Percentiles rank a stretch among this genome's conserved stretches.
phyloP scores from a whole-genome alignment of 345 rosid species.

The Corymbia maculata region DNA sequence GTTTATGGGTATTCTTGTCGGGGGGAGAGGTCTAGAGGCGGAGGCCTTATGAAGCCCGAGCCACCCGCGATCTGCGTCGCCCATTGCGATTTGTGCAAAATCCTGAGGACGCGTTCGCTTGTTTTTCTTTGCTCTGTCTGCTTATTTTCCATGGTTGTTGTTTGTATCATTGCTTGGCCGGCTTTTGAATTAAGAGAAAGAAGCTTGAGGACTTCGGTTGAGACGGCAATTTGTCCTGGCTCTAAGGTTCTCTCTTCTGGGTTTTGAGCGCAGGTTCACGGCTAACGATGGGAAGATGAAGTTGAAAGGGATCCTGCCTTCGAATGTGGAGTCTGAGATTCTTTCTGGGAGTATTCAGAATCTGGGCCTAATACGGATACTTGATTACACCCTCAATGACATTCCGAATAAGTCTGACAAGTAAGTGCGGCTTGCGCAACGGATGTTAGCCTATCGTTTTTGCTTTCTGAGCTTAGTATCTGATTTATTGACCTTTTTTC shows the following conservation, averaged over 20 bases:
- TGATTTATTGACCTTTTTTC: neutral
- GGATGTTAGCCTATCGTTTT: neutral
- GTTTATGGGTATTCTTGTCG: no score
- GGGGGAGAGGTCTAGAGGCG: no score
- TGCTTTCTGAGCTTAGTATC: neutral
- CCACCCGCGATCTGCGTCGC: no score
- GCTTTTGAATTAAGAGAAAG: no score
- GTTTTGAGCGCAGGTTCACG: conserved; percentile 38
- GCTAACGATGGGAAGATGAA: conserved; percentile 76
- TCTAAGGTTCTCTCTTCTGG: neutral
- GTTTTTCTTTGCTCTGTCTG: no score
- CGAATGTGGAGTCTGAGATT: conserved; percentile 50
- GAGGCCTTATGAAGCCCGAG: no score
- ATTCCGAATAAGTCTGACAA: conserved; percentile 78
- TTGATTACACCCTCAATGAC: conserved; percentile 73
- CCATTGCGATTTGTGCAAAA: no score
- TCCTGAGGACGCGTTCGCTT: no score
- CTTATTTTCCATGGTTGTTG: no score
- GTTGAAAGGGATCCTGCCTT: conserved; percentile 54
- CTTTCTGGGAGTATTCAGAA: conserved; percentile 65
- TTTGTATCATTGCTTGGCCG: no score
- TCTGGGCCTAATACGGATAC: conserved; percentile 54
- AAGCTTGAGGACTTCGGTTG: neutral
- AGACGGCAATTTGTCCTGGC: neutral
- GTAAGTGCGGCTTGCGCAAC: conserved; percentile 10